Evolutionary conservation across 192 early-diverging fungal species (phyloP).

Genomic region (Podila epicladia): DNA sequence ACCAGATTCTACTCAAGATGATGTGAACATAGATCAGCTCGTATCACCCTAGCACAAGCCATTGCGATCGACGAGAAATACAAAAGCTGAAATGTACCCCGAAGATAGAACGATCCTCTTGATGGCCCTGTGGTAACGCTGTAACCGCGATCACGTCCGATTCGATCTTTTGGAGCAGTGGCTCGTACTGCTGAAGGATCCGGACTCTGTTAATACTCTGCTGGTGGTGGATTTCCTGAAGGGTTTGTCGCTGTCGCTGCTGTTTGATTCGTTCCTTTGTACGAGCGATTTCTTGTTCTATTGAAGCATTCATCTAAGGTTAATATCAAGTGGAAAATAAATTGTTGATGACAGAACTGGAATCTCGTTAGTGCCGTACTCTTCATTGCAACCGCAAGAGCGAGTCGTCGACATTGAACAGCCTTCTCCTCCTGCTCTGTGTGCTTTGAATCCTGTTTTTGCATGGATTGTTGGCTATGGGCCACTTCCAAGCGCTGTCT

Average conservation of each 20-base stretch:
- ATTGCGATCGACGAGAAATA: background rate
- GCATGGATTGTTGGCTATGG: no score
- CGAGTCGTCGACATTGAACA: slow-evolving; percentile 12
- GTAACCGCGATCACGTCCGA: background rate
- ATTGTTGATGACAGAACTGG: background rate
- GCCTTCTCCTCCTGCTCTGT: slow-evolving; percentile 2
- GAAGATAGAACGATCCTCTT: background rate
- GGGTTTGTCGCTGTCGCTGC: slow-evolving; percentile 19
- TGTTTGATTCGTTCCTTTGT: slow-evolving; percentile 27
- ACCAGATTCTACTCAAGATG: slow-evolving; percentile 5
- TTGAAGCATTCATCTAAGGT: background rate
- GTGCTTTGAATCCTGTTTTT: background rate
- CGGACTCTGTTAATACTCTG: slow-evolving; percentile 12
- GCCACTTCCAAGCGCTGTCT: no score
- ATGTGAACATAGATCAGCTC: no score
- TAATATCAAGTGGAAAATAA: background rate
- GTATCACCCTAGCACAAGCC: background rate
- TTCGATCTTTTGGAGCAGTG: background rate
- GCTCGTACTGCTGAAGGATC: slow-evolving; percentile 12
- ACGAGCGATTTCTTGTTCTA: slow-evolving; percentile 34
- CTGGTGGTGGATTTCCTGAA: slow-evolving; percentile 22
- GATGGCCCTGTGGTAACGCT: background rate
- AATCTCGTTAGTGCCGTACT: slow-evolving; percentile 8
- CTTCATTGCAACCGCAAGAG: slow-evolving; percentile 20
- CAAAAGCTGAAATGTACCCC: background rate